Evolutionary conservation across 345 rosid species (phyloP).

Genomic region (Gossypium australe): DNA sequence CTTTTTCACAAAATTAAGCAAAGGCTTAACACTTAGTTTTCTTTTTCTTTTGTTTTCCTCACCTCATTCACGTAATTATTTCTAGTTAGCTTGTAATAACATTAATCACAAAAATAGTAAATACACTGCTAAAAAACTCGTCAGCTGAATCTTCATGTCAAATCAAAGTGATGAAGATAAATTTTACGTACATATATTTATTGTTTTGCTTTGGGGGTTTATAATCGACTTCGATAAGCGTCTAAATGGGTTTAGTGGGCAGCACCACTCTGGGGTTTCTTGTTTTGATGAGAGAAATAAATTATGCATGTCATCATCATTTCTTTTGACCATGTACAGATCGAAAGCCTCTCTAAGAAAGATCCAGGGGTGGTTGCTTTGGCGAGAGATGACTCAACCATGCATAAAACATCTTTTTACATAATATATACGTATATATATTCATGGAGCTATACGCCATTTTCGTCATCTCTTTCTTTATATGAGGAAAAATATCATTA

Average conservation of each 20-base stretch:
- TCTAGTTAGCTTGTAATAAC: neutral
- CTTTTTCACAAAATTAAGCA: too few relatives aligned
- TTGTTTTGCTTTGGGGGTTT: neutral
- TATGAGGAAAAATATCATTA: neutral
- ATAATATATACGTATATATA: neutral
- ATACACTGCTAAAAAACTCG: neutral
- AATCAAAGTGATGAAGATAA: neutral
- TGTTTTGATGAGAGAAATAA: constrained; percentile 14
- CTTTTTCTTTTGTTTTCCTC: neutral
- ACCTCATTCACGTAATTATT: neutral
- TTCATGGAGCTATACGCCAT: neutral
- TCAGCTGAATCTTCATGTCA: neutral
- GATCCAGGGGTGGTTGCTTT: neutral
- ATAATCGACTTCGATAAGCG: neutral
- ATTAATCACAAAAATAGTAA: neutral
- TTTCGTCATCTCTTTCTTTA: neutral
- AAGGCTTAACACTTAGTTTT: too few relatives aligned
- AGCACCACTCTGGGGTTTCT: constrained; percentile 55
- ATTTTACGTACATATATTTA: neutral
- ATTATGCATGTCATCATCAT: constrained; percentile 26
- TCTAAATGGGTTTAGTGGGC: constrained; percentile 25
- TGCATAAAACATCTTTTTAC: neutral
- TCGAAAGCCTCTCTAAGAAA: neutral
- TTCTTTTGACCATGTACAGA: neutral
- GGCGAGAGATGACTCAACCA: neutral